Base-by-base conservation (phyloP, 805 yeast genomes). In the Yamadazyma laniorum region DNA sequence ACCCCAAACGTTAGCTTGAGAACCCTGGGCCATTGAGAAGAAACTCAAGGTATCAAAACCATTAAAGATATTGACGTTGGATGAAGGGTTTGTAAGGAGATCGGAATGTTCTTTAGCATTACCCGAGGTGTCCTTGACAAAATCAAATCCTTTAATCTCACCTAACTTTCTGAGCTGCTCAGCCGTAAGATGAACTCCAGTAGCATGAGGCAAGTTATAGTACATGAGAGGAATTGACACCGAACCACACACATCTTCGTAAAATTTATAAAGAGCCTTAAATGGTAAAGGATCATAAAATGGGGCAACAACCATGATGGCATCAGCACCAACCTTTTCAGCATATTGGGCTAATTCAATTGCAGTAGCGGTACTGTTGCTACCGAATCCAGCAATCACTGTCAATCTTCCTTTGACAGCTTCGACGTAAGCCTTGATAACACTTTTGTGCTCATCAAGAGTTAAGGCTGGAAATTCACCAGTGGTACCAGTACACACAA, bases 401-500 rank as follows among this genome's bases (percentile, higher is more conserved):
- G 45, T 33, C 8, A 44, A 14, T 35, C 42, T 44, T 12, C 48
- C 48, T 7, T 41, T 38, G 4, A 37, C 43, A 38, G 45, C 45
- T 19, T 41, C 48, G 15, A 44, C 36, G 18, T 44, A 44, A 22
- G 45, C 37, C 23, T 44, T 44, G 28, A 44, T 44, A 17, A 41
- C 45, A n/a, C 28, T 26, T 18, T 44, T 44, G 17, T 44, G 45
- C 31, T 44, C 48, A 28, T 44, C 48, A 8, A 37, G 32, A 9
- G 45, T 41, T 14, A 44, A 35, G 9, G 48, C 28, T 33, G 48
- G 45, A 19, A 44, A 44, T 36, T 44, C 48, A 19, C 48, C 48
- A 35, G 48, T 44, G 16, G 48, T 44, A 25, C 48, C 48, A 18
- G 48, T 44, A 12, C 45, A 41, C 4, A 44, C 48, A 16, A 44